Percentiles rank a stretch among this genome's conserved stretches.
Evolutionary conservation across 352 stramenopile species (phyloP).

Genomic region (Paralagenidium karlingii): DNA sequence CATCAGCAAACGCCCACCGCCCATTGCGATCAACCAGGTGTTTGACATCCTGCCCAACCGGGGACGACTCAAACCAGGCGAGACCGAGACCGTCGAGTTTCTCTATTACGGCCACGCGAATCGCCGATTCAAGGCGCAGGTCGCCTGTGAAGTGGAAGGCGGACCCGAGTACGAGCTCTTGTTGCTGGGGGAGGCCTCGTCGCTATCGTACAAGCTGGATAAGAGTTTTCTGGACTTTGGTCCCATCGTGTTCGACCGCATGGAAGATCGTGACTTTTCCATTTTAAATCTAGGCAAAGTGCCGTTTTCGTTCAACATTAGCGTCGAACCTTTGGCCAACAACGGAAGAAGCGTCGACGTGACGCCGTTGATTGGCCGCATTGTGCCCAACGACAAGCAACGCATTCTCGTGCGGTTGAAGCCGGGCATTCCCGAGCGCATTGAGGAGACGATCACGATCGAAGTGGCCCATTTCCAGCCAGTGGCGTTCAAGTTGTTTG

Average conservation of each 20-base stretch:
- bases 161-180: constrained; percentile 89
- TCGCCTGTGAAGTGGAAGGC: constrained; percentile 88
- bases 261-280: constrained; percentile 84
- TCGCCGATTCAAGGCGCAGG: constrained; percentile 77
- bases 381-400: constrained; percentile 84
- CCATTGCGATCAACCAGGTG: constrained; percentile 87
- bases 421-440: constrained; percentile 77
- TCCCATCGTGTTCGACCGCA: constrained; percentile 87
- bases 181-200: constrained; percentile 84
- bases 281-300: constrained; percentile 91
- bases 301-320: constrained; percentile 74
- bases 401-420: constrained; percentile 77
- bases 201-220: constrained; percentile 86
- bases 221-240: constrained; percentile 89
- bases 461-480: constrained; percentile 93
- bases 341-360: constrained; percentile 53
- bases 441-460: constrained; percentile 83
- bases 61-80: constrained; percentile 66
- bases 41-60: constrained; percentile 94
- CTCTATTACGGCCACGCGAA: constrained; percentile 90
- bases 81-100: constrained; percentile 89
- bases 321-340: constrained; percentile 17
- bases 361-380: constrained; percentile 62
- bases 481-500: constrained; percentile 82
- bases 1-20: constrained; percentile 62